These are phyloP conservation scores for Elymus sibiricus DNA, from an alignment of 176 grass and related monocot genomes.

Conservation along the genomic window DNA sequence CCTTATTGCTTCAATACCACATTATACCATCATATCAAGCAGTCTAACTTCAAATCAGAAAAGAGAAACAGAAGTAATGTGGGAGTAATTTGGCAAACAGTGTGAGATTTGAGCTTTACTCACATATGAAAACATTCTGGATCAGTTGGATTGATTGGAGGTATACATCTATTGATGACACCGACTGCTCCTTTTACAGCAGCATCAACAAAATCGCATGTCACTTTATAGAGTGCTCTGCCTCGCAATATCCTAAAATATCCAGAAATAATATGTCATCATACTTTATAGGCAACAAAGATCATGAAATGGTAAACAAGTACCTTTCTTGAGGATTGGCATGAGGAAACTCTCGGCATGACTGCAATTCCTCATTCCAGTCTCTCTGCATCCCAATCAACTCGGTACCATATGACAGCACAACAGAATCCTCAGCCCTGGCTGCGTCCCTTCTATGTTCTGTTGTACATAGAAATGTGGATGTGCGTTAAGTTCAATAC, in stretches of 20 bases:
- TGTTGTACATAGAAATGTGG: constrained; percentile 36
- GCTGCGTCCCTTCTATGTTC: constrained; percentile 85
- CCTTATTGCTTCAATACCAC: background rate
- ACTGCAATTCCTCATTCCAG: constrained; percentile 98
- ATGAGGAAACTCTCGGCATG: constrained; percentile 95
- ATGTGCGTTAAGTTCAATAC: background rate
- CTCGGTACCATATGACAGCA: constrained; percentile 87
- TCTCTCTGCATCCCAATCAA: constrained; percentile 99
- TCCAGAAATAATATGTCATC: constrained; percentile 28
- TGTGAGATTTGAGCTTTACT: constrained; percentile 35
- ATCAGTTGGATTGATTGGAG: constrained; percentile 98
- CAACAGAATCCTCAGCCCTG: constrained; percentile 82
- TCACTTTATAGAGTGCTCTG: constrained; percentile 97
- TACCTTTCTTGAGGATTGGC: constrained; percentile 89
- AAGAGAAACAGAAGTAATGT: background rate
- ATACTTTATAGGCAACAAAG: background rate
- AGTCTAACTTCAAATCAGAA: background rate
- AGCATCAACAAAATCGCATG: constrained; percentile 98
- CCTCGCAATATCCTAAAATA: constrained; percentile 83
- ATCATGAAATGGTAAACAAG: constrained; percentile 16
- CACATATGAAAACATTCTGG: constrained; percentile 99
- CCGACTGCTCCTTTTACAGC: constrained; percentile 95
- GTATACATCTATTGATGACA: constrained; percentile 96
- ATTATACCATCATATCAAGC: background rate
- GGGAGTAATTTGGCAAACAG: background rate